phyloP scores from a whole-genome alignment of 768 basidiomycete species.

The Lentinula lateritia region DNA sequence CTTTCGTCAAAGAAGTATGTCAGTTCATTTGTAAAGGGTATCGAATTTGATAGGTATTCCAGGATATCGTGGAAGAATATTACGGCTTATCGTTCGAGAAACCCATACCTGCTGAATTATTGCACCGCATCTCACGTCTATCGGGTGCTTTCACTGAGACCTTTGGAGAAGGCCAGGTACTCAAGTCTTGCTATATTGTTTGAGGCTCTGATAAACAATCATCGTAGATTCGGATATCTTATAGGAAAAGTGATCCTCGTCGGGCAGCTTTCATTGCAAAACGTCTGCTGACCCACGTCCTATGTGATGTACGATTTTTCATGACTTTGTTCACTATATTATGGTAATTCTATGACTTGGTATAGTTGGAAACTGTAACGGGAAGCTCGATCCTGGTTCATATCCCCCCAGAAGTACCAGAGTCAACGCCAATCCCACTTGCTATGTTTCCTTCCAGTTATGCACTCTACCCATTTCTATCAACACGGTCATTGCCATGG shows the following conservation, averaged over 20 bases:
- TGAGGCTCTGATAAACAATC: conserved; percentile 1
- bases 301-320: conserved; percentile 39
- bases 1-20: conserved; percentile 44
- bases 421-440: conserved; percentile 17
- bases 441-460: conserved; percentile 35
- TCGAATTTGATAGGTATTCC: conserved; percentile 6
- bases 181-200: background rate
- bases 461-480: conserved; percentile 64
- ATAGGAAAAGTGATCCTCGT: conserved; percentile 29
- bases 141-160: conserved; percentile 61
- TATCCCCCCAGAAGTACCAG: conserved; percentile 22
- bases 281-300: conserved; percentile 46
- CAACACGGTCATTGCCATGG: conserved; percentile 45
- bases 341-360: background rate
- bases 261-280: conserved; percentile 38
- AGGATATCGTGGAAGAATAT: conserved; percentile 35
- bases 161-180: conserved; percentile 41
- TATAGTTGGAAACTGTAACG: conserved; percentile 7
- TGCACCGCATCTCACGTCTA: conserved; percentile 63
- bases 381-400: conserved; percentile 18
- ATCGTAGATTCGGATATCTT: conserved; percentile 51
- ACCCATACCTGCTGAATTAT: conserved; percentile 38
- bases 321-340: background rate
- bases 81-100: conserved; percentile 38
- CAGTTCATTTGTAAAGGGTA: background rate